Base-by-base conservation (phyloP, 768 basidiomycete species). In the Lepiota venenata region DNA sequence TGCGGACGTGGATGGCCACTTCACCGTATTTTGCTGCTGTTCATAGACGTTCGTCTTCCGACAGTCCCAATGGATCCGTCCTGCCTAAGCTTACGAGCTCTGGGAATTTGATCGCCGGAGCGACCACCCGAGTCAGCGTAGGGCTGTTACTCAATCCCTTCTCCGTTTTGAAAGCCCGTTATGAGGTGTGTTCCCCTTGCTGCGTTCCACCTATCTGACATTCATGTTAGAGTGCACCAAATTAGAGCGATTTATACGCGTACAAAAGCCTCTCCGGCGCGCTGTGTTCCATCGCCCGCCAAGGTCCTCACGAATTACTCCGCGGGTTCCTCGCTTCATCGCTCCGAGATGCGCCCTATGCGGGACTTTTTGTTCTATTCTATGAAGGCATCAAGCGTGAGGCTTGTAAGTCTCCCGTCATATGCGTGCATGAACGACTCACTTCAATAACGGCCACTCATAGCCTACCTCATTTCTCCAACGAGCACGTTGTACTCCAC, bases 301-400 rank as follows among this genome's bases (percentile, higher is more conserved):
- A 78, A 63, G 93, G 94, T 2, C 83, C 90, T 3, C 80, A 83
- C 20, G 93, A 92, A 58, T 74, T 95, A 25, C 82, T 94, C 63
- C 87, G 91, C 44, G 95, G 95, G 0, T 87, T 93, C 63, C 62
- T 88, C 20, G 91, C 93, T 1, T 92, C 93, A 1, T 89, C 93
- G 1, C 75, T 94, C n/a, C 82, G 95, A 44, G 95, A 98, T 67
- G 95, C 93, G 11, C 95, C 95, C 0, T 93, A 95, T 62, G 93
- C 95, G 1, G 95, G 94, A 2, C 69, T 97, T 5, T 98, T 94
- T 61, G 75, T 96, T 35, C 81, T 93, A 2, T 82, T 87, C 56
- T 98, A 98, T 64, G 94, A 98, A 69, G 82, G 83, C 42, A 81
- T 91, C 58, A 98, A 98, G 67, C 75, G 77, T 47, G 80, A 91